phyloP scores from a whole-genome alignment of 345 rosid genomes.

The Eucalyptus sideroxylon region DNA sequence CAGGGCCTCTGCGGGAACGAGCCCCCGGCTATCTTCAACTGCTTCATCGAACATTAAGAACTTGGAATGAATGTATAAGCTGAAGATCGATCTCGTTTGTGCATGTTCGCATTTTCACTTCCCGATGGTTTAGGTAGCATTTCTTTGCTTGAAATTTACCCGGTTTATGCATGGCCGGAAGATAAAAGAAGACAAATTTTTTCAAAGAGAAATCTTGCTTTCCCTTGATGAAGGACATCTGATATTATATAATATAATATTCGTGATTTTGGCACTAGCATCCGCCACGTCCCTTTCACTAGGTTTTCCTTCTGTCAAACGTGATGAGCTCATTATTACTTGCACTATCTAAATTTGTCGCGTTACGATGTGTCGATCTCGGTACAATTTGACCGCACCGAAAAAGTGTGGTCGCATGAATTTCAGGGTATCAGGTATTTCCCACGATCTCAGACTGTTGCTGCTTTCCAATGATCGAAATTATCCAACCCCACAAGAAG shows the following conservation, averaged over 20 bases:
- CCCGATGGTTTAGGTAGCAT: background rate
- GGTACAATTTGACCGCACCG: background rate
- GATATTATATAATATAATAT: background rate
- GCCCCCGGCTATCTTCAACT: background rate
- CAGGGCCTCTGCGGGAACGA: background rate
- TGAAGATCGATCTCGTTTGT: background rate
- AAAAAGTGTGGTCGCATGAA: background rate
- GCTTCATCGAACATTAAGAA: background rate
- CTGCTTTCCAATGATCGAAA: background rate
- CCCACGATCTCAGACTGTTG: background rate
- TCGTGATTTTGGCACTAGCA: background rate
- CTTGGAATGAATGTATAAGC: background rate
- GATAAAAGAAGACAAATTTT: background rate
- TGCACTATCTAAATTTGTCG: background rate
- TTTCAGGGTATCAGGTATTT: background rate
- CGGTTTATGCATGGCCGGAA: background rate
- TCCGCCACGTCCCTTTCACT: background rate
- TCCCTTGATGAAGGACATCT: background rate
- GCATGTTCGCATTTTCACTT: background rate
- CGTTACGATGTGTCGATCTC: background rate
- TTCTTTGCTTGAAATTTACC: background rate
- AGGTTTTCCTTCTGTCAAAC: background rate
- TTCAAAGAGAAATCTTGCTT: background rate
- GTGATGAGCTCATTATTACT: background rate
- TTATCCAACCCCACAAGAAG: background rate